A percentile compares a stretch with the other conserved stretches of the same genome.
Conservation (phyloP, 2,329 filamentous ascomycete genomes). For the Sarocladium kiliense region DNA sequence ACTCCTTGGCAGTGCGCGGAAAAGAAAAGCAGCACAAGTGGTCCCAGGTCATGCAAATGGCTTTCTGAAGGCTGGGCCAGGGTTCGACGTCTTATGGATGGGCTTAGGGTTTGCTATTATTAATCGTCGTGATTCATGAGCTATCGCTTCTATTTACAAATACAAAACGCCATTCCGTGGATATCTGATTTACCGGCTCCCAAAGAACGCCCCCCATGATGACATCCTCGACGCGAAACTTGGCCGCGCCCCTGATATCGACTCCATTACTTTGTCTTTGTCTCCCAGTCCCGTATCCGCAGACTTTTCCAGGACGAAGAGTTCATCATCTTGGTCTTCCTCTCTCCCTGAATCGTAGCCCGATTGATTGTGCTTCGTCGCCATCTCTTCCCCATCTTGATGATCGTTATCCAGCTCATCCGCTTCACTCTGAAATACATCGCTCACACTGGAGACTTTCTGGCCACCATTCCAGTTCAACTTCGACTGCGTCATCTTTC, state of each 20-base stretch:
- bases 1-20: too few relatives aligned
- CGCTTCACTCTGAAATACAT: background rate
- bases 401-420: background rate
- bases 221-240: background rate
- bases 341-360: background rate
- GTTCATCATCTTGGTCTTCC: background rate
- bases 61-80: too few relatives aligned
- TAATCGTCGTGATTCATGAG: background rate
- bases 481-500: background rate
- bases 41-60: too few relatives aligned
- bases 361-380: background rate
- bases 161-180: background rate
- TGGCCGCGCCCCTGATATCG: background rate
- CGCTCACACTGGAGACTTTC: background rate
- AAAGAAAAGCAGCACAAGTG: too few relatives aligned
- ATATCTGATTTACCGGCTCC: background rate
- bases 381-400: background rate
- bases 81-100: too few relatives aligned
- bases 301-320: background rate
- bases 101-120: too few relatives aligned
- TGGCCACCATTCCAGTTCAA: background rate
- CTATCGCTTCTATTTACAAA: background rate
- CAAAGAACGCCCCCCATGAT: slow-evolving; percentile 4
- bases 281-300: background rate
- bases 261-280: background rate